Evolutionary conservation across 768 basidiomycete species (phyloP).

Genomic region (Rhodotorula taiwanensis): DNA sequence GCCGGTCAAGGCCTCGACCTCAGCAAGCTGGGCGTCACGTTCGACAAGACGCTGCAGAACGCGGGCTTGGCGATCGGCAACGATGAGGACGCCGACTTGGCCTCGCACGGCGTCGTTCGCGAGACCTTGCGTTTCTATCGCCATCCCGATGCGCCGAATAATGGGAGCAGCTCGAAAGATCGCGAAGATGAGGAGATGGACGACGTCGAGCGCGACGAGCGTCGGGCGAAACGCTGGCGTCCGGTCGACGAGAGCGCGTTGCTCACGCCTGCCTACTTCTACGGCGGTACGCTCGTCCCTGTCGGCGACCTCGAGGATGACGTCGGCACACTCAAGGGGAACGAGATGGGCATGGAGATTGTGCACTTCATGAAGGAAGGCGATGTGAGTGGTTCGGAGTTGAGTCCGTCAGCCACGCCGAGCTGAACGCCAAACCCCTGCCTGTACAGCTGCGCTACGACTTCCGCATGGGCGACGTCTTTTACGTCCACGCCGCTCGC

Average conservation of each 20-base stretch:
- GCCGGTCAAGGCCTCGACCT: constrained; percentile 8
- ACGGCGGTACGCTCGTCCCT: constrained; percentile 79
- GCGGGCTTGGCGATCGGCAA: constrained; percentile 27
- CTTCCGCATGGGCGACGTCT: constrained; percentile 27
- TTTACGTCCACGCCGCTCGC: constrained; percentile 19
- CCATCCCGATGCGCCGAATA: neutral
- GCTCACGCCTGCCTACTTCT: constrained; percentile 74
- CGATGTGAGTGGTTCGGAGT: constrained; percentile 58
- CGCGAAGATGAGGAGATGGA: neutral
- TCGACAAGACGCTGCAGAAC: constrained; percentile 6
- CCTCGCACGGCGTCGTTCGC: constrained; percentile 8
- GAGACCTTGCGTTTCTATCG: constrained; percentile 21
- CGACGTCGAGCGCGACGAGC: constrained; percentile 37
- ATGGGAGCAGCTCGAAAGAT: neutral
- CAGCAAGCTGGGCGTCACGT: constrained; percentile 17
- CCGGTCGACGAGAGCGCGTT: neutral
- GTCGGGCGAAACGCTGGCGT: constrained; percentile 2
- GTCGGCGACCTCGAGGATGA: constrained; percentile 60
- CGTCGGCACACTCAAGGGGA: constrained; percentile 51
- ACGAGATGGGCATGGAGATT: constrained; percentile 78
- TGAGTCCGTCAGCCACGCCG: neutral
- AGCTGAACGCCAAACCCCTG: too few species aligned
- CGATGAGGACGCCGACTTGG: constrained; percentile 20
- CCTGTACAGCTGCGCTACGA: constrained; percentile 25
- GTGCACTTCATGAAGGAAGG: constrained; percentile 68